Evolutionary conservation across 768 basidiomycete species (phyloP).

Genomic region (Suillus discolor): DNA sequence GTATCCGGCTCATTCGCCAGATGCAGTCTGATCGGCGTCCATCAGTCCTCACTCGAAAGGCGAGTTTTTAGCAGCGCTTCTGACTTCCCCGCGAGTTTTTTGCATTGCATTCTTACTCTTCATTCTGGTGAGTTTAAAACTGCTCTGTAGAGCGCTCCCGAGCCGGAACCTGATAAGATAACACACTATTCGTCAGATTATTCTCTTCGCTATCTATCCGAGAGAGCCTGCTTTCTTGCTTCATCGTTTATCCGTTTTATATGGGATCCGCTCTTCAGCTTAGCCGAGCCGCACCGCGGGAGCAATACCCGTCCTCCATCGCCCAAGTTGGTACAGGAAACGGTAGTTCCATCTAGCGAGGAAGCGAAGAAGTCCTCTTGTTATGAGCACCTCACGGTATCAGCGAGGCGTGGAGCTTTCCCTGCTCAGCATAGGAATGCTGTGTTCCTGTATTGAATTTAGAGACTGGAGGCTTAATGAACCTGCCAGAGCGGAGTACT

Average conservation of each 20-base stretch:
- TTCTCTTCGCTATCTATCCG: conserved; percentile 2
- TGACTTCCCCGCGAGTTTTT: background rate
- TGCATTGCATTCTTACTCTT: background rate
- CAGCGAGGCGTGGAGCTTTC: conserved; percentile 5
- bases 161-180: conserved; percentile 5
- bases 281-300: conserved; percentile 8
- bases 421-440: conserved; percentile 4
- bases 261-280: background rate
- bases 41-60: conserved; percentile 6
- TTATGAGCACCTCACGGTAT: conserved; percentile 4
- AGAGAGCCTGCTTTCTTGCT: background rate
- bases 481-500: background rate
- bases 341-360: conserved; percentile 1
- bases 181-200: background rate
- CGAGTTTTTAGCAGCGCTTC: conserved; percentile 1
- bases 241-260: background rate
- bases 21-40: conserved; percentile 4
- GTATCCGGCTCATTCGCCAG: conserved; percentile 1
- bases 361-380: conserved; percentile 4
- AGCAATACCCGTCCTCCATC: background rate
- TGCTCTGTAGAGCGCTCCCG: background rate
- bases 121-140: no score
- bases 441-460: conserved; percentile 1
- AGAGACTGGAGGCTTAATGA: background rate
- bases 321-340: background rate